Evolutionary conservation across 2,329 filamentous ascomycete genomes (phyloP), one percentile per base, ranked within the genome.

Genomic region (Penicillium thymicola): DNA sequence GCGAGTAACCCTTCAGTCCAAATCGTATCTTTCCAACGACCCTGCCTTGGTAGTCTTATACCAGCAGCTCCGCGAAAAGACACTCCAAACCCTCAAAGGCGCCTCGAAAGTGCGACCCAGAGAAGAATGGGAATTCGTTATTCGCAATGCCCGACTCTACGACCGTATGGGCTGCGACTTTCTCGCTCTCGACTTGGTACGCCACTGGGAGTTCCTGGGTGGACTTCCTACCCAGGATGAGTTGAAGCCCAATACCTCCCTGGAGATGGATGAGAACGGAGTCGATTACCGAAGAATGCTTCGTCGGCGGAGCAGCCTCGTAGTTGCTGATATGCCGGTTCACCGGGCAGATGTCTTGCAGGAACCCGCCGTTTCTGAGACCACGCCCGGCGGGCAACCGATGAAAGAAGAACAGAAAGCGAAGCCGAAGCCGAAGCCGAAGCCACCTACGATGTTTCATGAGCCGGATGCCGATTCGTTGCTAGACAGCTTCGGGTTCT

Each of bases 401-500:
- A 62, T 67, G 28, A 58, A 67, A 43, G 70, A 75, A 42, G 70
- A 75, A 64, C 72, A 56, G 65, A 75, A 51, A 32, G 68, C 72
- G 63, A 74, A 66, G 65, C 75, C 78, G 59, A 82, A 87, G 66
- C 81, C 83, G n/a, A n/a, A 21, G 21, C 21, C 21, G 21, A 21
- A 21, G 14, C 81, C 87, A 16, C 86, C 91, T 1, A 91, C 88
- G 21, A 86, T 88, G 60, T 97, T 97, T 71, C 83, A 95, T 66
- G 94, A 99, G 74, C 94, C 94, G n/a, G 92, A 96, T 76, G 83
- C 89, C 28, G 90, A 85, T 71, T 93, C 90, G 57, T 76, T 99
- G 69, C 79, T 97, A 66, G 93, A 97, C 79, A 92, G 85, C 72
- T 97, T 97, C 81, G 93, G 93, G 1, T 94, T 97, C 70, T 97